Percentiles rank a stretch among this genome's conserved stretches.
Evolutionary conservation across 2,329 filamentous ascomycete genomes (phyloP).

Genomic region (Alternaria brassicae): DNA sequence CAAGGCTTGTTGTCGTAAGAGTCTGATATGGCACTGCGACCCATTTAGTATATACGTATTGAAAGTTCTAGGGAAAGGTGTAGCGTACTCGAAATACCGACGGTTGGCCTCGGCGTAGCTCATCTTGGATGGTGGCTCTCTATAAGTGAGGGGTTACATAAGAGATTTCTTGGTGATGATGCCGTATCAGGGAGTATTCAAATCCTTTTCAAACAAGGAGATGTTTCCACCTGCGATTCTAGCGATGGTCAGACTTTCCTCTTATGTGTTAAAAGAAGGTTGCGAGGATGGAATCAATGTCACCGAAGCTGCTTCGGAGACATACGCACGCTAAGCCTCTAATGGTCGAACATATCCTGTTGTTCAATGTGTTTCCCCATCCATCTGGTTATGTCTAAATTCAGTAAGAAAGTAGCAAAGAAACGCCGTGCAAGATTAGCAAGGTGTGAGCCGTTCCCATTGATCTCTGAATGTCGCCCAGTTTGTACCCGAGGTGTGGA

Average conservation of each 20-base stretch:
- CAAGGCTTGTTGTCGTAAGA: conserved; percentile 62
- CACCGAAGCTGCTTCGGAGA: conserved; percentile 28
- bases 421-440: background rate
- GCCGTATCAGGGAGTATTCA: background rate
- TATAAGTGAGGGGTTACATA: conserved; percentile 1
- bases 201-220: background rate
- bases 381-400: background rate
- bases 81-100: conserved; percentile 45
- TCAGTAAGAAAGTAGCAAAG: background rate
- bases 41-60: background rate
- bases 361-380: too few species aligned
- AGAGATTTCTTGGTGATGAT: background rate
- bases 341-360: conserved; percentile 21
- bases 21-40: conserved; percentile 59
- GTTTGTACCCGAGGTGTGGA: background rate
- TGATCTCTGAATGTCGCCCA: background rate
- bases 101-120: conserved; percentile 46
- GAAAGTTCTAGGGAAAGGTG: background rate
- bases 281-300: conserved; percentile 12
- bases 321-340: conserved; percentile 17
- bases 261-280: background rate
- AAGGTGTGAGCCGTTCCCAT: conserved; percentile 14
- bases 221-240: background rate
- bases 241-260: background rate
- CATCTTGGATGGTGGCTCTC: conserved; percentile 26